Evolutionary conservation across 75 land plant species (phyloP).

Genomic region (Picea sitchensis): DNA sequence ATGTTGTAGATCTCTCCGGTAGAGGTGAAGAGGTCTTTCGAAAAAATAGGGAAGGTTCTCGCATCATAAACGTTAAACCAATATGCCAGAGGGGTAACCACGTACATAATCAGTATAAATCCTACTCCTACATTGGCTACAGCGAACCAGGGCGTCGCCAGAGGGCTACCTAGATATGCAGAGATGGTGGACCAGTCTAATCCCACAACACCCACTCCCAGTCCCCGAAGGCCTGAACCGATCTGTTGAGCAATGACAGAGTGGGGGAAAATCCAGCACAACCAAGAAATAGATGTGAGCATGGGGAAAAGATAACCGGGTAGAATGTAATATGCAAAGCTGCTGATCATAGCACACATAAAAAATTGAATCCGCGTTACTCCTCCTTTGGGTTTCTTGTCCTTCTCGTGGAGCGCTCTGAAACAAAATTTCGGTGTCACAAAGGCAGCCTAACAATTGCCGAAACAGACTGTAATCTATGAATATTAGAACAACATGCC

Average conservation of each 20-base stretch:
- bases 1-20: slow-evolving; percentile 20
- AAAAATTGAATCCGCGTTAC: slow-evolving; percentile 28
- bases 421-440: no score
- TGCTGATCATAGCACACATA: slow-evolving; percentile 15
- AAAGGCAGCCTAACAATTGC: no score
- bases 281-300: slow-evolving; percentile 32
- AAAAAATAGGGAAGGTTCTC: slow-evolving; percentile 32
- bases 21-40: slow-evolving; percentile 17
- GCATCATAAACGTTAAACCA: slow-evolving; percentile 28
- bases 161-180: slow-evolving; percentile 30
- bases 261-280: slow-evolving; percentile 30
- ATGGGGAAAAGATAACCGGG: slow-evolving; percentile 33
- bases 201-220: slow-evolving; percentile 30
- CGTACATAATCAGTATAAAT: slow-evolving; percentile 19
- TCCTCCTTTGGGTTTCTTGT: slow-evolving; percentile 13
- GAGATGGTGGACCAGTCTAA: slow-evolving; percentile 32
- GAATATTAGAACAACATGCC: slow-evolving; percentile 17
- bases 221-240: slow-evolving; percentile 32
- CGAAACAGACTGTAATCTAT: background rate
- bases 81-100: slow-evolving; percentile 20
- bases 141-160: slow-evolving; percentile 35
- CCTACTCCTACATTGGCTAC: slow-evolving; percentile 23
- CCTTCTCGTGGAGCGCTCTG: slow-evolving; percentile 34
- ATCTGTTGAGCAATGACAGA: slow-evolving; percentile 31
- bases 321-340: slow-evolving; percentile 28